Base-by-base conservation (phyloP, 768 basidiomycete species). In the Rossbeevera mucosa region DNA sequence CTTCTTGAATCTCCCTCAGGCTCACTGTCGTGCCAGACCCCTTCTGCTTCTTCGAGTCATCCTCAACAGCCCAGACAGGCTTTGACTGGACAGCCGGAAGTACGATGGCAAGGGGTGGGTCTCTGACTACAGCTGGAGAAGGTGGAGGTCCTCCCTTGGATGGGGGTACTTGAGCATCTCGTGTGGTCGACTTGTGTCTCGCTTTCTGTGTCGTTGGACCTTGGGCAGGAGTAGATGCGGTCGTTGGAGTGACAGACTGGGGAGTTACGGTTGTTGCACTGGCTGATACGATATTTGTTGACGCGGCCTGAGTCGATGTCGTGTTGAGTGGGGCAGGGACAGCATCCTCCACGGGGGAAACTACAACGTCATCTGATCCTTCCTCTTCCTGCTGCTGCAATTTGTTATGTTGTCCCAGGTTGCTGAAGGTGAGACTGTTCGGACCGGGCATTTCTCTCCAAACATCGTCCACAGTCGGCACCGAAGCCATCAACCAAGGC, bases 1-100 rank as follows among this genome's bases (percentile, higher is more conserved):
- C 85, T 59, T 96, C 93, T 67, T 99, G 96, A 43, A 99, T 99
- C 52, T 98, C 93, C 50, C 94, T 85, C 31, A 99, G 72, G 55
- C 89, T 91, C 31, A 86, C 73, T 21, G 85, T 71, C 5, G 71
- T 60, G 14, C 68, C 68, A 13, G 71, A 62, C 7, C 67, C 60
- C 64, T 77, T 76, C 43, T 74, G 66, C 64, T 82, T 83, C 68
- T 81, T 82, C 33, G 73, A 72, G 13, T 89, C 88, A 36, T 89
- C 85, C 29, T 85, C 85, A 55, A 80, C 80, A 18, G 77, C 74
- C 85, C 88, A 89, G 14, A 82, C 79, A 41, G 78, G 71, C 60
- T 85, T 86, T 14, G 71, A 50, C 31, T 66, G 71, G 24, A 62
- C 46, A n/a, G 56, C 25, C 7, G 62, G 54, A 14, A 62, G 52